These are phyloP conservation scores for Colletotrichum limetticola DNA, from an alignment of 2,329 filamentous ascomycete genomes.

Conservation along the genomic window DNA sequence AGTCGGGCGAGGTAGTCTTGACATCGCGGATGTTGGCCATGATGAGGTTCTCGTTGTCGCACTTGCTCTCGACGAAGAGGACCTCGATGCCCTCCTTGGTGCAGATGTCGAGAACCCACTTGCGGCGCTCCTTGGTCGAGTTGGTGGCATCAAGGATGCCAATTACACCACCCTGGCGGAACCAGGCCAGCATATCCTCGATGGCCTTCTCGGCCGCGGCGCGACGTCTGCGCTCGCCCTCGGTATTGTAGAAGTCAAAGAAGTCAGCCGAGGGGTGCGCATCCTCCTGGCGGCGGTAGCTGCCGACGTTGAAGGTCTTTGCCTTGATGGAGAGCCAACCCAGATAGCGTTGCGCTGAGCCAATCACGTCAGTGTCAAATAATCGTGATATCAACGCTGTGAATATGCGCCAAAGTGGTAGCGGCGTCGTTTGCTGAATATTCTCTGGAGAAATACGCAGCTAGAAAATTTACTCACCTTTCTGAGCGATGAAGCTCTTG, in stretches of 20 bases:
- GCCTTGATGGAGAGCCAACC: conserved; percentile 96
- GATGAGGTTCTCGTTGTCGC: conserved; percentile 94
- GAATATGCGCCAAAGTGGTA: neutral
- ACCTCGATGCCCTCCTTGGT: conserved; percentile 83
- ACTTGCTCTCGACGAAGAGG: conserved; percentile 96
- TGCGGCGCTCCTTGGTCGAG: conserved; percentile 87
- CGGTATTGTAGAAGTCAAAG: conserved; percentile 90
- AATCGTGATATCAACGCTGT: neutral
- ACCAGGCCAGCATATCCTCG: conserved; percentile 94
- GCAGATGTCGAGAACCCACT: conserved; percentile 90
- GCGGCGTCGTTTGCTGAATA: neutral
- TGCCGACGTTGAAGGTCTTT: conserved; percentile 97
- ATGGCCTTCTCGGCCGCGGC: conserved; percentile 93
- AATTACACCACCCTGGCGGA: conserved; percentile 81
- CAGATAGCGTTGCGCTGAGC: conserved; percentile 88
- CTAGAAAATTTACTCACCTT: conserved; percentile 69
- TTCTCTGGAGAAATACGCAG: neutral
- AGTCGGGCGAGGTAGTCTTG: conserved; percentile 96
- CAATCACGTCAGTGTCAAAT: neutral
- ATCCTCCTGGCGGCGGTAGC: conserved; percentile 89
- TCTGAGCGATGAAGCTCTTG: conserved; percentile 97
- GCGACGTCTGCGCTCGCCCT: conserved; percentile 88
- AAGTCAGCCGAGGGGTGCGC: conserved; percentile 94
- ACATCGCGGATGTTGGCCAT: conserved; percentile 99
- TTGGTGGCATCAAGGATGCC: conserved; percentile 98